phyloP scores from a whole-genome alignment of 805 yeast genomes.

The Starmerella tilneyi region DNA sequence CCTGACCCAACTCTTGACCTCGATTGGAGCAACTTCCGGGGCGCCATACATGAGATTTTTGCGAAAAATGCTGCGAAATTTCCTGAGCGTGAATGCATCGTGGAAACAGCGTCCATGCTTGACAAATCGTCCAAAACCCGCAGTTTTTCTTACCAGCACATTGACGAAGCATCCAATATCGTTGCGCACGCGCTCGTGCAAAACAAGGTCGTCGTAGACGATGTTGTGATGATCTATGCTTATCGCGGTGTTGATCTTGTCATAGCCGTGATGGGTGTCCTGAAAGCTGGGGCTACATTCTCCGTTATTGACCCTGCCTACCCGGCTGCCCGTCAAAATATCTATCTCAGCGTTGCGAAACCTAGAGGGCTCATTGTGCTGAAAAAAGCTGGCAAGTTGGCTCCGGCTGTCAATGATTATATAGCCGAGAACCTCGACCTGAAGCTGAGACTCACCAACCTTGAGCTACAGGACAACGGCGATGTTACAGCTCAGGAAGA shows the following conservation, averaged over 20 bases:
- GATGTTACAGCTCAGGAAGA: constrained; percentile 34
- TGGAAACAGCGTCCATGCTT: constrained; percentile 71
- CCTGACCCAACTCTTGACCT: constrained; percentile 84
- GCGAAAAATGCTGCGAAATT: constrained; percentile 70
- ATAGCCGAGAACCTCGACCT: constrained; percentile 63
- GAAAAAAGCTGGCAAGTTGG: constrained; percentile 78
- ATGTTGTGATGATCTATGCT: constrained; percentile 95
- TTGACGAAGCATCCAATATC: constrained; percentile 83
- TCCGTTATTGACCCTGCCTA: constrained; percentile 98
- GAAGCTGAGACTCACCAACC: constrained; percentile 60
- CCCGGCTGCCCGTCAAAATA: constrained; percentile 95
- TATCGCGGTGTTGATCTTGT: constrained; percentile 94
- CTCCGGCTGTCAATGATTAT: constrained; percentile 66
- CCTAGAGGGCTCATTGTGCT: constrained; percentile 87
- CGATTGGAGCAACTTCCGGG: constrained; percentile 85
- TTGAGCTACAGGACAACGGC: constrained; percentile 72
- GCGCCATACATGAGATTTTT: constrained; percentile 95
- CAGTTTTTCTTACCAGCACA: constrained; percentile 72
- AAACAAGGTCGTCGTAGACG: constrained; percentile 79
- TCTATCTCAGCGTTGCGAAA: constrained; percentile 84
- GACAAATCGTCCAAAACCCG: constrained; percentile 42
- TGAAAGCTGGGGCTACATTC: constrained; percentile 97
- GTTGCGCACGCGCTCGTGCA: constrained; percentile 80
- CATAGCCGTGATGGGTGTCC: constrained; percentile 94
- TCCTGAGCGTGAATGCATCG: constrained; percentile 84